Percentiles rank a stretch among this genome's conserved stretches.
These are phyloP conservation scores for Termitomyces sp. DNA, from an alignment of 768 basidiomycete genomes.

Conservation along the genomic window DNA sequence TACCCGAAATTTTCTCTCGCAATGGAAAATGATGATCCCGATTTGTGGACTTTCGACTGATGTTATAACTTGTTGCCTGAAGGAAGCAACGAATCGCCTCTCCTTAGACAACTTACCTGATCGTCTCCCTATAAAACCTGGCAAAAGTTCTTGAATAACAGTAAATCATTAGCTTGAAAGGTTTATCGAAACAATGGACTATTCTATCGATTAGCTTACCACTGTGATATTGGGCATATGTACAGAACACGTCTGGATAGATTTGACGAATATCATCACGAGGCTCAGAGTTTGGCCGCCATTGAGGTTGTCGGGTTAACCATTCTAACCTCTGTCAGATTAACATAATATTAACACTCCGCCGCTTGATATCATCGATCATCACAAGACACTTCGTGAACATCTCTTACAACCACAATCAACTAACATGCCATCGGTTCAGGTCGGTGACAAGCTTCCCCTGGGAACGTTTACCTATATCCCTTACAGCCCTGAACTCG, in stretches of 20 bases:
- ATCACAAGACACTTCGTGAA: background rate
- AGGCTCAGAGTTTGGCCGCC: background rate
- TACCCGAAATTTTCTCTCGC: background rate
- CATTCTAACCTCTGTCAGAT: background rate
- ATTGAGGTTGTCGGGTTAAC: background rate
- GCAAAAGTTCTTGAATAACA: background rate
- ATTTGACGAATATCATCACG: background rate
- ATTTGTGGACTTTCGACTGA: background rate
- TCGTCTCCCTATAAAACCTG: background rate
- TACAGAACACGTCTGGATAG: background rate
- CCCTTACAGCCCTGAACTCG: conserved; percentile 57
- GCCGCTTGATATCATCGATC: background rate
- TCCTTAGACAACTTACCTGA: background rate
- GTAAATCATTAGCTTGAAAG: background rate
- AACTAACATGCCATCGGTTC: conserved; percentile 20
- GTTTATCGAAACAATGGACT: background rate
- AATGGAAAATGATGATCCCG: background rate
- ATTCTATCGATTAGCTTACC: no score
- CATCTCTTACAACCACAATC: conserved; percentile 1
- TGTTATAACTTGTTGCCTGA: background rate
- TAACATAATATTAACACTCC: background rate
- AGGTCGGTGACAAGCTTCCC: conserved; percentile 33
- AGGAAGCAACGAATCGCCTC: conserved; percentile 1
- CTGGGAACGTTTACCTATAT: conserved; percentile 42
- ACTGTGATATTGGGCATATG: no score